Base-by-base conservation (phyloP, 441 rosid genomes). In the Syzygium syzygioides region DNA sequence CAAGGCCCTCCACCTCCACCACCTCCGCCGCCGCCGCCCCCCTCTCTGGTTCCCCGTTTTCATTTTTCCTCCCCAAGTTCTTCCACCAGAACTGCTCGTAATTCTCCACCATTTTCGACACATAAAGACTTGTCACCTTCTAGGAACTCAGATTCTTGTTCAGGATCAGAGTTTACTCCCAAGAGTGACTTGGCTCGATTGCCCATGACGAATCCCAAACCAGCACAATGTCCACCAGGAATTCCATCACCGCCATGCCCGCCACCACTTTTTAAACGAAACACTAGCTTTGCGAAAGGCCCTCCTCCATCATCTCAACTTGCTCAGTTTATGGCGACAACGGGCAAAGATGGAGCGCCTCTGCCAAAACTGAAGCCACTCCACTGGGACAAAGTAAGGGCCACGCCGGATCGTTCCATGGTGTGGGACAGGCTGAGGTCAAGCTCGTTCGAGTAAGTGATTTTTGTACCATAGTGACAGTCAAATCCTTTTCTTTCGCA, bases 381-480 rank as follows among this genome's bases (percentile, higher is more conserved):
- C 88, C 99, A 97, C 4, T 98, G 99, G 99, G 98, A 98, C 96
- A 98, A 97, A 94, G 99, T 97, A 37, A 97, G 98, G 91, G 99
- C 99, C 85, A 92, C 95, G 87, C 95, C 98, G 7, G 99, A 98
- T 89, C 92, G 94, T 8, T 91, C 92, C 86, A 98, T 93, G 97
- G 99, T 96, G 60, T 98, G 99, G 99, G 99, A 98, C 92, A 96
- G 94, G 94, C 89, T 98, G 79, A 93, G 96, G 92, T 93, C 98
- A 90, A 98, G 95, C 95, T 97, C 99, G 20, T 97, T 98, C 23
- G 99, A 98, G 99, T 98, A 94, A 94, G 97, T 94, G 84, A 54
- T 68, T 76, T 37, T n/a, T 55, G 34, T 62, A 66, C 52, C 14
- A 25, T 84, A 1, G 83, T 79, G 30, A 86, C 54, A 9, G 25